A percentile compares a stretch with the other conserved stretches of the same genome.
phyloP scores from a whole-genome alignment of 768 basidiomycete genomes.

The Boletus coccyginus region DNA sequence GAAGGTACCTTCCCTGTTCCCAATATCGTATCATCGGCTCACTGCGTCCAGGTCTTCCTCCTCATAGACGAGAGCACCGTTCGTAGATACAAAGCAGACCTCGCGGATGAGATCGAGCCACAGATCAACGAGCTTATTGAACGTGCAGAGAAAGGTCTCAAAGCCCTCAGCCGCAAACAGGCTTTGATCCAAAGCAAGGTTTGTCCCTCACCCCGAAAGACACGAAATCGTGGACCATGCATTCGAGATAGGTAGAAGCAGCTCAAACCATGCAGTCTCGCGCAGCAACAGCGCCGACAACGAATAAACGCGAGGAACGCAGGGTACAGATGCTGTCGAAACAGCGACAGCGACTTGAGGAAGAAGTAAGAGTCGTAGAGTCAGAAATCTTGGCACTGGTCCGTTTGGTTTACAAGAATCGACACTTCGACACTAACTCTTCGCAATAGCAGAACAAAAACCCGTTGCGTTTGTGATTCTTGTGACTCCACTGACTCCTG shows the following conservation, averaged over 20 bases:
- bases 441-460: slow-evolving; percentile 23
- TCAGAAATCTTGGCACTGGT: slow-evolving; percentile 62
- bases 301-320: slow-evolving; percentile 64
- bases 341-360: slow-evolving; percentile 66
- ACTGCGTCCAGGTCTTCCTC: slow-evolving; percentile 59
- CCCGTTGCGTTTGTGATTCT: not conserved
- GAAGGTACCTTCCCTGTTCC: slow-evolving; percentile 40
- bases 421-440: slow-evolving; percentile 4
- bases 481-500: not conserved
- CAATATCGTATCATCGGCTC: not conserved
- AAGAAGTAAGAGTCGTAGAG: slow-evolving; percentile 57
- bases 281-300: slow-evolving; percentile 46
- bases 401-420: not conserved
- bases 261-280: slow-evolving; percentile 41
- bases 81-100: slow-evolving; percentile 68
- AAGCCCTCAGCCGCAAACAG: slow-evolving; percentile 60
- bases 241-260: slow-evolving; percentile 48
- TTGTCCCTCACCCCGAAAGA: not conserved
- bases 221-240: not conserved
- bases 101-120: slow-evolving; percentile 80
- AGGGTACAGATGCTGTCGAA: slow-evolving; percentile 61
- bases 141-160: slow-evolving; percentile 67
- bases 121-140: slow-evolving; percentile 73
- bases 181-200: slow-evolving; percentile 64
- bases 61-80: slow-evolving; percentile 72